Percentiles rank a stretch among this genome's conserved stretches.
Evolutionary conservation across 192 early-diverging fungal species (phyloP).

Genomic region (Gonapodya prolifera): DNA sequence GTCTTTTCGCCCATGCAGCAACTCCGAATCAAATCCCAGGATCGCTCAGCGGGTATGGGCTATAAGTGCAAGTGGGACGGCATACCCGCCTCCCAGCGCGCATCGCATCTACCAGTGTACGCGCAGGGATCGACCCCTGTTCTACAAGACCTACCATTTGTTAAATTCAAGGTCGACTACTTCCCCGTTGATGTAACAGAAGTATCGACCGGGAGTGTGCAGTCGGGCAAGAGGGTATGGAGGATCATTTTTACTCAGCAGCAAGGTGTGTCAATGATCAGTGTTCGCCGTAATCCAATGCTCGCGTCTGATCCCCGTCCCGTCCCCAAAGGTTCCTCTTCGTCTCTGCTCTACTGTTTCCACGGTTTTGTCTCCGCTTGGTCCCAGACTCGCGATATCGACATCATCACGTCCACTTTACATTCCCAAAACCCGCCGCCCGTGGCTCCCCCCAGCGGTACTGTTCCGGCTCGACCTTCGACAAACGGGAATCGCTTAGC

Average conservation of each 20-base stretch:
- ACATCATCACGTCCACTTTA: neutral
- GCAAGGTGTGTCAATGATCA: neutral
- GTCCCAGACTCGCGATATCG: neutral
- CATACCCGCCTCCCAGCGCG: neutral
- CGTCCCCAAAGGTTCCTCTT: neutral
- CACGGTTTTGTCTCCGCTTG: neutral
- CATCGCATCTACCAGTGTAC: neutral
- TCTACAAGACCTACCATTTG: neutral
- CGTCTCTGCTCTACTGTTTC: neutral
- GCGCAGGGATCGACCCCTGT: neutral
- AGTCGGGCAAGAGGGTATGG: neutral
- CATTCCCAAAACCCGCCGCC: neutral
- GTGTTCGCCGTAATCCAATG: neutral
- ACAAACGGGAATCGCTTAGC: too few relatives aligned
- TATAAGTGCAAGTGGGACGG: neutral
- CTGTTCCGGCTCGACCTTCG: too few relatives aligned
- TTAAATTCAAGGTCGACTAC: neutral
- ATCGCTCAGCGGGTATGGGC: neutral
- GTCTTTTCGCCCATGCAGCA: neutral
- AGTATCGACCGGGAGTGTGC: neutral
- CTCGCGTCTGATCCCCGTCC: neutral
- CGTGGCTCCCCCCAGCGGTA: neutral
- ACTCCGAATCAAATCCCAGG: neutral
- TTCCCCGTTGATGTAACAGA: neutral
- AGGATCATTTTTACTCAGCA: neutral